Evolutionary conservation across 2,329 filamentous ascomycete species (phyloP).

Genomic region (Cordyceps farinosa): DNA sequence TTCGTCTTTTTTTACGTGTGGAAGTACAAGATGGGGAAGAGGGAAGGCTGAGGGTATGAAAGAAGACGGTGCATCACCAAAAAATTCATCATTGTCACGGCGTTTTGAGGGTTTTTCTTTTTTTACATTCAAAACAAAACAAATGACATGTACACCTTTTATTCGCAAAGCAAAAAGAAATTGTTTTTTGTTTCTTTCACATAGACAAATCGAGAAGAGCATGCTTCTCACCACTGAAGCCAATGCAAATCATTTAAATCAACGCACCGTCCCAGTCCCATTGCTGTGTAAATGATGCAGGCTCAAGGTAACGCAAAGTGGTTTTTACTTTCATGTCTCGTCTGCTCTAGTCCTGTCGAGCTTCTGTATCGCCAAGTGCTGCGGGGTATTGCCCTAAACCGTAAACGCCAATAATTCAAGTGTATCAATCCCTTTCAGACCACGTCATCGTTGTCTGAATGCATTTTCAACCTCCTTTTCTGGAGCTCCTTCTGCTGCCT

Average conservation of each 20-base stretch:
- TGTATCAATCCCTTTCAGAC: background rate
- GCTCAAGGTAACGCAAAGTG: background rate
- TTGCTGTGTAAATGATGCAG: background rate
- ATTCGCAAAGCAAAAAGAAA: background rate
- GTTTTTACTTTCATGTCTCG: background rate
- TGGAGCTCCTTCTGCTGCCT: background rate
- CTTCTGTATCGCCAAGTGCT: background rate
- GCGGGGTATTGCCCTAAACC: background rate
- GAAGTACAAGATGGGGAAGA: background rate
- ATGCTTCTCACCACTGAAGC: background rate
- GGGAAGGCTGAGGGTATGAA: background rate
- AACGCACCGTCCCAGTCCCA: background rate
- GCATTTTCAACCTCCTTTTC: background rate
- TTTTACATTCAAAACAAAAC: slow-evolving; percentile 2
- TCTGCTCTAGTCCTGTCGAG: background rate
- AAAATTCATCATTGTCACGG: slow-evolving; percentile 17
- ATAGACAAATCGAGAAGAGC: background rate
- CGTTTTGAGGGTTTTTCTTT: slow-evolving; percentile 14
- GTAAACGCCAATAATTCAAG: background rate
- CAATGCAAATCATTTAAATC: background rate
- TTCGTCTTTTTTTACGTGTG: slow-evolving; percentile 4
- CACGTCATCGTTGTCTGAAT: no score
- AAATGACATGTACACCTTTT: background rate
- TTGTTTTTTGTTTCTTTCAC: background rate
- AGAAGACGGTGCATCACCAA: slow-evolving; percentile 9